phyloP scores from a whole-genome alignment of 352 stramenopile species.

The Globisporangium mamillatum region DNA sequence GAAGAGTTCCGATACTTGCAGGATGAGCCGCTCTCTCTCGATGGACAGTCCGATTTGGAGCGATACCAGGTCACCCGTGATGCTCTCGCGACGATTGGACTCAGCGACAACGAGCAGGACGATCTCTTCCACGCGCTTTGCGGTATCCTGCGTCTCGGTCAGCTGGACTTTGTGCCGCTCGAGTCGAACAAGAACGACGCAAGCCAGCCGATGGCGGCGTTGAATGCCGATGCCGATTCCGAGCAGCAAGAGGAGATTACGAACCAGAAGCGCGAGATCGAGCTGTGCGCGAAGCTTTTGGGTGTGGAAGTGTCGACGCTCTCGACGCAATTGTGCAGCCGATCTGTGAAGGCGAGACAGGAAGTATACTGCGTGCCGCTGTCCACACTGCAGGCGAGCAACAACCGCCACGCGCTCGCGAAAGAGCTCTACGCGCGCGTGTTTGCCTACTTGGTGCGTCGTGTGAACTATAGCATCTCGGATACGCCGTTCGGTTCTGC shows the following conservation, averaged over 20 bases:
- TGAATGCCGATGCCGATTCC: slow-evolving; percentile 22
- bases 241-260: slow-evolving; percentile 36
- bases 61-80: slow-evolving; percentile 81
- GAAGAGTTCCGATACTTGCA: slow-evolving; percentile 74
- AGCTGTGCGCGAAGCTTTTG: slow-evolving; percentile 57
- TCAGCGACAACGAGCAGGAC: slow-evolving; percentile 63
- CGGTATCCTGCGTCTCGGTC: slow-evolving; percentile 77
- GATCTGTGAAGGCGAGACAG: slow-evolving; percentile 76
- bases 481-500: slow-evolving; percentile 28
- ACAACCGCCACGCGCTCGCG: slow-evolving; percentile 92
- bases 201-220: slow-evolving; percentile 58
- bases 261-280: slow-evolving; percentile 57
- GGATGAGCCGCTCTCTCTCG: slow-evolving; percentile 64
- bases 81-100: slow-evolving; percentile 73
- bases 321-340: slow-evolving; percentile 70
- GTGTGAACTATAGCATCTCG: slow-evolving; percentile 83
- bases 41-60: slow-evolving; percentile 68
- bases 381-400: slow-evolving; percentile 64
- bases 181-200: slow-evolving; percentile 76
- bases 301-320: slow-evolving; percentile 65
- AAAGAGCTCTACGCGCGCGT: slow-evolving; percentile 95
- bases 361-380: slow-evolving; percentile 84
- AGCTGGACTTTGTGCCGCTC: slow-evolving; percentile 77
- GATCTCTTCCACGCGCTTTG: slow-evolving; percentile 71
- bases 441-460: slow-evolving; percentile 93